Percentiles rank a stretch among this genome's conserved stretches.
Conservation (phyloP, 805 yeast species). For the Candida orba region DNA sequence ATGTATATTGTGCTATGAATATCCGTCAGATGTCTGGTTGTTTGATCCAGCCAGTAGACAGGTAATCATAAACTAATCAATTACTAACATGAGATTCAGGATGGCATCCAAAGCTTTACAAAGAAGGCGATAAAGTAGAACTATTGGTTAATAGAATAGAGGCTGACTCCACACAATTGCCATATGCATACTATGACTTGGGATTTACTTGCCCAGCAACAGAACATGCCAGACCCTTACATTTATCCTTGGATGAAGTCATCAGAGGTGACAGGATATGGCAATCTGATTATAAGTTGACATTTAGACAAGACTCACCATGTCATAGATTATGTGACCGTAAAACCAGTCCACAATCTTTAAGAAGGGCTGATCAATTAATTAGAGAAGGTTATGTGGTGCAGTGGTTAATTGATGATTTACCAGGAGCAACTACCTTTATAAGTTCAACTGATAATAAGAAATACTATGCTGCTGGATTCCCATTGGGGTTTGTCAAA, state of each 20-base stretch:
- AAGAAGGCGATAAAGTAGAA: slow-evolving; percentile 55
- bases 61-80: not conserved
- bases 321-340: slow-evolving; percentile 68
- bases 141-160: slow-evolving; percentile 71
- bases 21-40: no score
- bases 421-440: slow-evolving; percentile 86
- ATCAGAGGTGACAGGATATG: slow-evolving; percentile 75
- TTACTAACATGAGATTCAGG: slow-evolving; percentile 15
- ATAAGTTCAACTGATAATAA: slow-evolving; percentile 48
- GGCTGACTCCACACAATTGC: slow-evolving; percentile 69
- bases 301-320: slow-evolving; percentile 55
- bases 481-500: slow-evolving; percentile 69
- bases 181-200: slow-evolving; percentile 68
- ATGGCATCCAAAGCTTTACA: slow-evolving; percentile 32
- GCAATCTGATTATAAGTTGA: slow-evolving; percentile 63
- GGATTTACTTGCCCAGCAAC: slow-evolving; percentile 76
- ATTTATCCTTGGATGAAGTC: slow-evolving; percentile 68
- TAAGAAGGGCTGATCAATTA: slow-evolving; percentile 51
- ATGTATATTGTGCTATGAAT: slow-evolving; percentile 3
- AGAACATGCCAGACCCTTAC: slow-evolving; percentile 46
- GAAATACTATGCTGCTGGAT: slow-evolving; percentile 79
- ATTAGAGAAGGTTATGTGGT: slow-evolving; percentile 66
- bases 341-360: slow-evolving; percentile 42
- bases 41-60: no score
- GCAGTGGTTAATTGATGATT: slow-evolving; percentile 77